phyloP scores from a whole-genome alignment of 2,329 filamentous ascomycete species.

The Neofusicoccum umdonicola region DNA sequence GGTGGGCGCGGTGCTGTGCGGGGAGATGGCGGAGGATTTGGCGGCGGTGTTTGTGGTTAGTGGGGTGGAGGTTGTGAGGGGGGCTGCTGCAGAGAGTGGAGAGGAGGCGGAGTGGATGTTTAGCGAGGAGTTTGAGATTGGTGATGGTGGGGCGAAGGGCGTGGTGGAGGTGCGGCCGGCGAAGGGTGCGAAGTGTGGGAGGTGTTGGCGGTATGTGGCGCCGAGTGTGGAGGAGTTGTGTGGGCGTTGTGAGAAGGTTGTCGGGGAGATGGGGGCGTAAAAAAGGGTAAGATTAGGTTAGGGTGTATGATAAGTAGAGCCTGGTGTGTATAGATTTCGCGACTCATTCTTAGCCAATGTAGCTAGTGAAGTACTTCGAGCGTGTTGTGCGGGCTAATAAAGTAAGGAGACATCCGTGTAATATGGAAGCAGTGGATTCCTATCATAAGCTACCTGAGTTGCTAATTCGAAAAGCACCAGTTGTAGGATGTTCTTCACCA shows the following conservation, averaged over 20 bases:
- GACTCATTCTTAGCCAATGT: too few relatives aligned
- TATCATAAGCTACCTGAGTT: too few relatives aligned
- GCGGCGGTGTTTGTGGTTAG: slow-evolving; percentile 45
- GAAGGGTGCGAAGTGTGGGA: slow-evolving; percentile 66
- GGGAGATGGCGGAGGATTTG: slow-evolving; percentile 27
- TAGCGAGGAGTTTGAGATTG: slow-evolving; percentile 33
- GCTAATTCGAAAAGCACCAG: too few relatives aligned
- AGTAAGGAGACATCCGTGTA: too few relatives aligned
- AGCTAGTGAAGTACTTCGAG: too few relatives aligned
- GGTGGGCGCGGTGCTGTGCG: slow-evolving; percentile 15
- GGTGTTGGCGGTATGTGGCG: slow-evolving; percentile 89
- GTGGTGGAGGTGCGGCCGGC: slow-evolving; percentile 39
- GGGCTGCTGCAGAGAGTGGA: slow-evolving; percentile 21
- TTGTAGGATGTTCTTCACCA: too few relatives aligned
- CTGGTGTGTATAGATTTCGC: too few relatives aligned
- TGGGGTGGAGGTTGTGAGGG: slow-evolving; percentile 27
- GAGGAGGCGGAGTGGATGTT: slow-evolving; percentile 29
- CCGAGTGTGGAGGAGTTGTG: slow-evolving; percentile 66
- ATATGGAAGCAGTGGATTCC: too few relatives aligned
- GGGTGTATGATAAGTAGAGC: background rate
- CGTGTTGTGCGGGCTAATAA: too few relatives aligned
- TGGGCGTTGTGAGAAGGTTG: slow-evolving; percentile 60
- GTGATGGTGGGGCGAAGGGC: slow-evolving; percentile 14
- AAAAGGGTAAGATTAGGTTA: too few relatives aligned
- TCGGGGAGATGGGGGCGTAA: slow-evolving; percentile 51